Evolutionary conservation across 148 eudicot species (phyloP).

Genomic region (Polygonum maritimum): DNA sequence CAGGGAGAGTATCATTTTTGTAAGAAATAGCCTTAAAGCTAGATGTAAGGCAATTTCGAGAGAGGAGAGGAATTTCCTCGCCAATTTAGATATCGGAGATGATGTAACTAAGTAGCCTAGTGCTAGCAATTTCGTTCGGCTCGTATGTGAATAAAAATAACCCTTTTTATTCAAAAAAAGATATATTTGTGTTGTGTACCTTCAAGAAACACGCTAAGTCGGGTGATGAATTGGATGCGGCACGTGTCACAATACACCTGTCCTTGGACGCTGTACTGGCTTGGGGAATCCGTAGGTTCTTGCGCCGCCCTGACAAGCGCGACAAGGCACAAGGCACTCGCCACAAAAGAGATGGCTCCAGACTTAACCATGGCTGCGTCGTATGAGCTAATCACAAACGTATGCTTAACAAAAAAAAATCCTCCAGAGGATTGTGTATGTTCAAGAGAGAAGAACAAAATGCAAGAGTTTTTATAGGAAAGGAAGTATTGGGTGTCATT

Average conservation of each 20-base stretch:
- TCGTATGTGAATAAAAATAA: too few species aligned
- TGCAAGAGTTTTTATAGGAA: neutral
- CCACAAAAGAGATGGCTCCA: constrained; percentile 11
- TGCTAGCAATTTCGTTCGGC: too few species aligned
- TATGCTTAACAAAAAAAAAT: neutral
- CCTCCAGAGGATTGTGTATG: neutral
- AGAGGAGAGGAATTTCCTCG: too few species aligned
- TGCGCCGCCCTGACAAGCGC: constrained; percentile 8
- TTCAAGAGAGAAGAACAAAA: neutral
- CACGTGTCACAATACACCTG: constrained; percentile 36
- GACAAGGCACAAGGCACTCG: constrained; percentile 13
- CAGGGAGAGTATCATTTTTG: too few species aligned
- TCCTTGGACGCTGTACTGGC: constrained; percentile 24
- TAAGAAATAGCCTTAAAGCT: too few species aligned
- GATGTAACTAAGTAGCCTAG: too few species aligned
- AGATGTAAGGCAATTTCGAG: too few species aligned
- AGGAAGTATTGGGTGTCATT: neutral
- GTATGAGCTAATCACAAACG: neutral
- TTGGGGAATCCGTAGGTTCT: neutral
- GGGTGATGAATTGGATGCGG: constrained; percentile 24
- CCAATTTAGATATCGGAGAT: too few species aligned
- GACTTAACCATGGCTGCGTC: constrained; percentile 17
- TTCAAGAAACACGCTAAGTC: constrained; percentile 13
- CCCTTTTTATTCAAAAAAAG: too few species aligned
- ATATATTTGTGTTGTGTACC: neutral